Evolutionary conservation across 352 stramenopile genomes (phyloP).

Genomic region (Phytophthora citrophthora): DNA sequence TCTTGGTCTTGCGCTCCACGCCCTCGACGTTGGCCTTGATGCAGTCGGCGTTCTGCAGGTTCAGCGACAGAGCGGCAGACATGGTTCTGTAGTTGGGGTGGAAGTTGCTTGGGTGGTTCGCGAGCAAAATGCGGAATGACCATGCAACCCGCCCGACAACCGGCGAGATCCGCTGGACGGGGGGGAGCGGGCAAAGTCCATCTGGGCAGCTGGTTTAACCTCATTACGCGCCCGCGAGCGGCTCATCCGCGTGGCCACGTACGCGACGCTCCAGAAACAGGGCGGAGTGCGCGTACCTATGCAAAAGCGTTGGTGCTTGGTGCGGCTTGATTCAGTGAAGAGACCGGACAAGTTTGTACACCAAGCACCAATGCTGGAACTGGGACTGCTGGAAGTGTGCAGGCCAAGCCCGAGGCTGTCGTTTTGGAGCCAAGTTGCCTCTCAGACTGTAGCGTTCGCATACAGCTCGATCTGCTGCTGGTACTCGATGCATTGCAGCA

Average conservation of each 20-base stretch:
- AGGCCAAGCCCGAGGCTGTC: background rate
- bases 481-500: too few relatives aligned
- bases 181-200: conserved; percentile 14
- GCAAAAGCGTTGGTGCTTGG: conserved; percentile 27
- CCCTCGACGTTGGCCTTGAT: conserved; percentile 34
- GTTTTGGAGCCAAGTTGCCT: background rate
- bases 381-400: background rate
- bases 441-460: too few relatives aligned
- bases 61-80: conserved; percentile 31
- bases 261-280: conserved; percentile 5
- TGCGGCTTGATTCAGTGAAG: background rate
- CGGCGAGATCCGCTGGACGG: conserved; percentile 30
- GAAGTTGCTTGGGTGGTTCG: conserved; percentile 26
- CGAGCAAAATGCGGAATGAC: conserved; percentile 33
- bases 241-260: conserved; percentile 4
- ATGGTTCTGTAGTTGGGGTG: conserved; percentile 57
- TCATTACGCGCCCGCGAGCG: background rate
- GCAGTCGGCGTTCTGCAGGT: conserved; percentile 28
- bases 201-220: conserved; percentile 30
- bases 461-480: too few relatives aligned
- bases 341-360: background rate
- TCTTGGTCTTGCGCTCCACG: conserved; percentile 83
- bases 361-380: conserved; percentile 15
- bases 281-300: conserved; percentile 20
- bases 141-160: background rate